These are phyloP conservation scores for Mycena sp. DNA, from an alignment of 1,284 basidiomycete genomes.

Conservation along the genomic window DNA sequence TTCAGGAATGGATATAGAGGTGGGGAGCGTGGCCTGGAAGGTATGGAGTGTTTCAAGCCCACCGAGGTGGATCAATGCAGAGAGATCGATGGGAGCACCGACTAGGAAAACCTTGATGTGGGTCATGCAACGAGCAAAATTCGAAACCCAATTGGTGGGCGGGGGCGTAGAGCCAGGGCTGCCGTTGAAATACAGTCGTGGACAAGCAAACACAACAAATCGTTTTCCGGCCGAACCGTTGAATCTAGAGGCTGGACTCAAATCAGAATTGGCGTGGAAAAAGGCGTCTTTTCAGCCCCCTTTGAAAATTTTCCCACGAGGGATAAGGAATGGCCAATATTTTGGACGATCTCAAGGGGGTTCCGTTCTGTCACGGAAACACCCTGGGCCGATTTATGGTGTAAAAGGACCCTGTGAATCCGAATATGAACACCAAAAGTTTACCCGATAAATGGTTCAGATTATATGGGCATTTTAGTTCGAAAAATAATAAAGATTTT, in stretches of 20 bases:
- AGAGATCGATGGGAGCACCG: not conserved
- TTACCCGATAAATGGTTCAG: not conserved
- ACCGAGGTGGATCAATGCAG: not conserved
- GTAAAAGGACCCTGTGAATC: not conserved
- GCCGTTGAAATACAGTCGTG: too few relatives aligned
- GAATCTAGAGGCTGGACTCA: not conserved
- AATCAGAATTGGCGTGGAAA: not conserved
- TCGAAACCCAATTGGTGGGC: not conserved
- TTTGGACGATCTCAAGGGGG: not conserved
- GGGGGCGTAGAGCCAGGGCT: not conserved
- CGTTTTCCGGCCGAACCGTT: not conserved
- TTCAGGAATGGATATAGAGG: not conserved
- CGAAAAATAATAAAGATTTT: not conserved
- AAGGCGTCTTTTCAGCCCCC: not conserved
- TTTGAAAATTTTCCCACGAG: not conserved
- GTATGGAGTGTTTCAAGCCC: not conserved
- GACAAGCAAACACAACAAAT: too few relatives aligned
- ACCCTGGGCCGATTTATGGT: not conserved
- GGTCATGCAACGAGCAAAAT: not conserved
- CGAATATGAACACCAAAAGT: not conserved
- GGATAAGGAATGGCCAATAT: conserved; percentile 3
- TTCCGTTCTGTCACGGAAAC: not conserved
- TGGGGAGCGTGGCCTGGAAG: not conserved
- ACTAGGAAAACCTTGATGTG: not conserved
- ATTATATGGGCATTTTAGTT: not conserved